Percentiles rank a stretch among this genome's conserved stretches.
phyloP scores from a whole-genome alignment of 1,284 basidiomycete genomes.

The Fomes fomentarius region DNA sequence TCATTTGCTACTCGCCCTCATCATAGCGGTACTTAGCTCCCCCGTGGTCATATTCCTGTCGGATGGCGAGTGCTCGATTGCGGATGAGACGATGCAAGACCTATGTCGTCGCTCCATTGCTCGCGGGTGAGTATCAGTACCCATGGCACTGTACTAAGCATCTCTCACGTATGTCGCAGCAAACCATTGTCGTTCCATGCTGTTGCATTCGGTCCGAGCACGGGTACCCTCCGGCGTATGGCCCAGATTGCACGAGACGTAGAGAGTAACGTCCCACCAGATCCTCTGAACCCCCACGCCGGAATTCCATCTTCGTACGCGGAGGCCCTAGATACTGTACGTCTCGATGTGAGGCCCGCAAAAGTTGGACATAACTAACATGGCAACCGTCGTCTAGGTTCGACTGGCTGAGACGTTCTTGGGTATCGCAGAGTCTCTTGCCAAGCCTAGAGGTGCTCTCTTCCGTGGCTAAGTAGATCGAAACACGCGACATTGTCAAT shows the following conservation, averaged over 20 bases:
- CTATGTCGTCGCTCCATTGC: slow-evolving; percentile 50
- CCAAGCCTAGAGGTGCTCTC: slow-evolving; percentile 55
- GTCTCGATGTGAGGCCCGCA: slow-evolving; percentile 15
- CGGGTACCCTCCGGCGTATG: slow-evolving; percentile 50
- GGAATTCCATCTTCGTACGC: slow-evolving; percentile 52
- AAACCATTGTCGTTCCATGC: slow-evolving; percentile 63
- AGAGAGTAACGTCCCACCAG: slow-evolving; percentile 48
- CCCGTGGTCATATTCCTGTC: slow-evolving; percentile 71
- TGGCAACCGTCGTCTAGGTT: slow-evolving; percentile 40
- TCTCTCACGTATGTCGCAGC: slow-evolving; percentile 35
- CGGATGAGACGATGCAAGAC: slow-evolving; percentile 46
- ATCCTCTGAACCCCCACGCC: slow-evolving; percentile 43
- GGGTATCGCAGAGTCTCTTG: slow-evolving; percentile 61
- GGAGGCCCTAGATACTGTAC: slow-evolving; percentile 57
- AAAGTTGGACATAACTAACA: neutral
- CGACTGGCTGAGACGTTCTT: slow-evolving; percentile 63
- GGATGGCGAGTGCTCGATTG: slow-evolving; percentile 53
- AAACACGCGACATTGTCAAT: too few relatives aligned
- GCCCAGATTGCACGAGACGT: slow-evolving; percentile 53
- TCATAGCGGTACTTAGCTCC: slow-evolving; percentile 34
- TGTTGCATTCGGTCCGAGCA: slow-evolving; percentile 55
- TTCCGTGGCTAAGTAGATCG: slow-evolving; percentile 36
- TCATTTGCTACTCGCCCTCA: too few relatives aligned
- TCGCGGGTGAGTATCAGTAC: slow-evolving; percentile 50
- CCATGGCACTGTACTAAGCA: too few relatives aligned